These are phyloP conservation scores for Nicotiana otophora DNA, from an alignment of 257 asterid genomes.

Conservation along the genomic window DNA sequence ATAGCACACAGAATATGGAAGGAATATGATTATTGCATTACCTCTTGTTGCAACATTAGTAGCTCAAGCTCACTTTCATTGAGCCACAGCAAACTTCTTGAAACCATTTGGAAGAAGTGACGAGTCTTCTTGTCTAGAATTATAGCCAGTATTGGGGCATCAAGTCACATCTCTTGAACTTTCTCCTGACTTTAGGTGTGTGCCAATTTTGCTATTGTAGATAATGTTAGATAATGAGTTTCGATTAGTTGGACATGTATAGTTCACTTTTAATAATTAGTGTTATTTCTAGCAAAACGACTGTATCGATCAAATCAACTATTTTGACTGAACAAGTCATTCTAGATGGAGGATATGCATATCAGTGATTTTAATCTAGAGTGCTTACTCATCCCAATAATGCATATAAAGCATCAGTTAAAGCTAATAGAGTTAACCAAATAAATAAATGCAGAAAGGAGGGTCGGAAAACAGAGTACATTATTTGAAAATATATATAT, in stretches of 20 bases:
- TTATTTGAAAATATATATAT: neutral
- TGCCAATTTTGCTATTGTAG: conserved; percentile 49
- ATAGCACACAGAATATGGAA: too few relatives aligned
- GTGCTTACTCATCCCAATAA: neutral
- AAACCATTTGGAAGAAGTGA: conserved; percentile 65
- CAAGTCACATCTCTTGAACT: conserved; percentile 59
- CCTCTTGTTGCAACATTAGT: conserved; percentile 74
- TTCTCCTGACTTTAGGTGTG: conserved; percentile 58
- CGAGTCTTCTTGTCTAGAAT: conserved; percentile 64
- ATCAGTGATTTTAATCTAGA: neutral
- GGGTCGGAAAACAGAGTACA: neutral
- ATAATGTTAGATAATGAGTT: neutral
- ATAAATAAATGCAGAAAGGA: neutral
- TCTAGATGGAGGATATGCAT: too few relatives aligned
- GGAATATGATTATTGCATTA: neutral
- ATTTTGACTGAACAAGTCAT: neutral
- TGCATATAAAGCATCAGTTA: neutral
- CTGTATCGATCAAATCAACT: neutral
- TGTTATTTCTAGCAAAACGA: neutral
- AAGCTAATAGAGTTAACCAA: neutral
- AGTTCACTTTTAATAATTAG: neutral
- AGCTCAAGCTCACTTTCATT: conserved; percentile 51
- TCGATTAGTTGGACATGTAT: neutral
- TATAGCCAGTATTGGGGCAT: conserved; percentile 72
- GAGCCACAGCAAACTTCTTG: conserved; percentile 55